Conservation (phyloP, 345 rosid species). For the Hibiscus trionum region DNA sequence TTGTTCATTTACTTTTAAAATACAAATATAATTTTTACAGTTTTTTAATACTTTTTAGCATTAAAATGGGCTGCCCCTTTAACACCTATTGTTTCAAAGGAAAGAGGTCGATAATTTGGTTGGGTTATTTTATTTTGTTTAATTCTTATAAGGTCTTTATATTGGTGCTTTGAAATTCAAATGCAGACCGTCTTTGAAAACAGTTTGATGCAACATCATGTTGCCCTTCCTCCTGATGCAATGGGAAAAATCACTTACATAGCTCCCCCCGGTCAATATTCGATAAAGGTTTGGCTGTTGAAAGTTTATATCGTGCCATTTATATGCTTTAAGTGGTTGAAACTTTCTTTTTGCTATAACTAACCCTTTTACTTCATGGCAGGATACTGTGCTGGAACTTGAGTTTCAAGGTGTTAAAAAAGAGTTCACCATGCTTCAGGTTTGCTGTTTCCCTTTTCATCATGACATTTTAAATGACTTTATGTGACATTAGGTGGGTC, state of each 20-base stretch:
- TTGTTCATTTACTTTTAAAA: neutral
- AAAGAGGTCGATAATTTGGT: neutral
- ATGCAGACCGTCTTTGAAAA: constrained; percentile 92
- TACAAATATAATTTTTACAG: neutral
- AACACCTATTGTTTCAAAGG: neutral
- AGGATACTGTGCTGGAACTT: constrained; percentile 96
- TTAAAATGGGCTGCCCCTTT: neutral
- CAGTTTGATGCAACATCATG: constrained; percentile 81
- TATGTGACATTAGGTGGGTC: neutral
- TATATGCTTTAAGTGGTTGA: neutral
- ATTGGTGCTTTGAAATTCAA: constrained; percentile 15
- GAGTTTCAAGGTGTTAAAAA: constrained; percentile 97
- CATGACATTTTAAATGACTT: neutral
- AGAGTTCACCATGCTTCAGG: constrained; percentile 98
- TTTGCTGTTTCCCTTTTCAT: constrained; percentile 11
- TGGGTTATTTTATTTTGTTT: neutral
- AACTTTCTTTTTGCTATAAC: neutral
- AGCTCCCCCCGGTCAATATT: constrained; percentile 98
- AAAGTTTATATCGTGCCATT: neutral
- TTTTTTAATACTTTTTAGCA: neutral
- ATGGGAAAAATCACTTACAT: constrained; percentile 92
- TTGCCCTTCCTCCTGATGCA: constrained; percentile 91
- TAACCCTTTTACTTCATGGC: constrained; percentile 2
- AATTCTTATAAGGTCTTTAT: constrained; percentile 1
- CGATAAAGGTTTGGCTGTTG: constrained; percentile 57